Evolutionary conservation across 176 grass and related monocot genomes (phyloP), one percentile per base, ranked within the genome.

Genomic region (Tuctoria greenei): DNA sequence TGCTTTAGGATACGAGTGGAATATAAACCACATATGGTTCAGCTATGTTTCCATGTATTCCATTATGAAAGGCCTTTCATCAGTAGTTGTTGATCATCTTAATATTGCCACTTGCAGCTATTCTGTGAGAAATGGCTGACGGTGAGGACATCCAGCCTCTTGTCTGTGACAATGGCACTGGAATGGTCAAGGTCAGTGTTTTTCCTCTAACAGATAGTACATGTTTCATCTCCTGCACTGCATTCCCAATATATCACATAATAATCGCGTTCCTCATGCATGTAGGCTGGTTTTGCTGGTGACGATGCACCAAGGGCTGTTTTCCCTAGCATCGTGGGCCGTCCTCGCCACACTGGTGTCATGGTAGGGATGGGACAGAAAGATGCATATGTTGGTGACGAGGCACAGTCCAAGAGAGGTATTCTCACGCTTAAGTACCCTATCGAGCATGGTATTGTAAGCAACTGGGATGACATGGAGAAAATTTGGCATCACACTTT

Each of bases 401-500:
- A 95, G 83, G 92, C 92, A 6, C 92, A 91, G 60, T 91, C 92
- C 56, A 91, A 95, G 86, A 91, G 92, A 76, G 88, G 88, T 87
- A 91, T 95, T 20, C 82, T 95, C 56, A 95, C 86, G 1, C 75
- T 95, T 25, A 91, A 91, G 25, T 95, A 95, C 56, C 92, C 89
- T 0, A 95, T 95, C 0, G 92, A 95, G 86, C 86, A 95, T 11
- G 92, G 88, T 39, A 88, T 95, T 21, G 88, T 95, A 1, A 91
- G 68, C 77, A 91, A 95, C 68, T 95, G 92, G 92, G 92, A 95
- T 18, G 89, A 91, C 68, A 95, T 95, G 92, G 89, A 95, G 81
- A 91, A 95, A 36, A 95, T 95, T 21, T 95, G 92, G 92, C 79
- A 83, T 82, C 88, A 95, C 79, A 95, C 92, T 6, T 95, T 95